Conservation (phyloP, 2,329 filamentous ascomycete species). For the Lachnum nothofagi region DNA sequence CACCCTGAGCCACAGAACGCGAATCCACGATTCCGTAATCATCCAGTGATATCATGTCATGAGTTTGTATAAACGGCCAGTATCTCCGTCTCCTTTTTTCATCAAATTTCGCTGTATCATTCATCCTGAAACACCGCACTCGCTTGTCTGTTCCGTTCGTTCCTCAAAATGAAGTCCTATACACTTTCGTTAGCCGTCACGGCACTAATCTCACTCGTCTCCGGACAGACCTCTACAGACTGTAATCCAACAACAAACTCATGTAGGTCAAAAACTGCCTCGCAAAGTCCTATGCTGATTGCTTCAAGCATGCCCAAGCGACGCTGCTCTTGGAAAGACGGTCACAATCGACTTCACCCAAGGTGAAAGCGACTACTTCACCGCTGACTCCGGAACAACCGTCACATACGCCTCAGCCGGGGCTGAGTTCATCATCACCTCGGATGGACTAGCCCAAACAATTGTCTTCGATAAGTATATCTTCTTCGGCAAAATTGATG, state of each 20-base stretch:
- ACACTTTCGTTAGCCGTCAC: constrained; percentile 9
- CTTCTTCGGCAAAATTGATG: constrained; percentile 74
- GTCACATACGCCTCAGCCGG: constrained; percentile 59
- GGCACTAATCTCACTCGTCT: constrained; percentile 33
- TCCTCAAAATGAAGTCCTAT: constrained; percentile 9
- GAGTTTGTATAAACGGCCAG: background rate
- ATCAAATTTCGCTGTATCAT: constrained; percentile 1
- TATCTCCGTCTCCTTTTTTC: background rate
- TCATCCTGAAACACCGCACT: background rate
- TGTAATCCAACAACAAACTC: constrained; percentile 67
- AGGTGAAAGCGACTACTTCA: constrained; percentile 50
- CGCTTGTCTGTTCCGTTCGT: background rate
- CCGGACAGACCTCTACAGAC: constrained; percentile 68
- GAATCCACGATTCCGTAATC: background rate
- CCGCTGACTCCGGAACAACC: constrained; percentile 55
- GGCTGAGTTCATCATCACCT: constrained; percentile 64
- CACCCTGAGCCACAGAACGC: constrained; percentile 3
- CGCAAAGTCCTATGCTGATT: background rate
- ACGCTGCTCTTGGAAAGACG: constrained; percentile 64
- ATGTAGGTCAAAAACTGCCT: constrained; percentile 28
- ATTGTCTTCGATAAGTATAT: constrained; percentile 75
- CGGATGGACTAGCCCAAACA: constrained; percentile 69
- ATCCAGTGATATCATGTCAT: background rate
- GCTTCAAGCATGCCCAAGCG: constrained; percentile 52
- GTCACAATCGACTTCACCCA: constrained; percentile 59